phyloP scores from a whole-genome alignment of 768 basidiomycete genomes.

The Tricholomella constricta region DNA sequence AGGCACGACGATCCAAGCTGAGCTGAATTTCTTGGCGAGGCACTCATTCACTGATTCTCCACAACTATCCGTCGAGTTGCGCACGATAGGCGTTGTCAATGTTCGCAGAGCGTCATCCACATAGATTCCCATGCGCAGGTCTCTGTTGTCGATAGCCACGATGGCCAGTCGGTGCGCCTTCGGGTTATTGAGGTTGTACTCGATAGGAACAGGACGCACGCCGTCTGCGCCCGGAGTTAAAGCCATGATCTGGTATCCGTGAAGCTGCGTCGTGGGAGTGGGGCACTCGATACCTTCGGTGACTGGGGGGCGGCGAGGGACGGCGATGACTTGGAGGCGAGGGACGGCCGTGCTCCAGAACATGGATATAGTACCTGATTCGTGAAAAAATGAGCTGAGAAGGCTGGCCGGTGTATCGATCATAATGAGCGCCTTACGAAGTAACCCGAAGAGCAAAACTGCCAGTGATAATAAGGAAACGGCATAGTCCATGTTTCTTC shows the following conservation, averaged over 20 bases:
- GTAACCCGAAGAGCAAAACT: constrained; percentile 1
- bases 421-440: constrained; percentile 8
- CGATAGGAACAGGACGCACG: constrained; percentile 16
- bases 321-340: too few species aligned
- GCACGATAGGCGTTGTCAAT: constrained; percentile 14
- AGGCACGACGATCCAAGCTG: constrained; percentile 18
- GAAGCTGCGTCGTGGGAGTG: constrained; percentile 9
- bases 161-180: constrained; percentile 19
- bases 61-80: constrained; percentile 19
- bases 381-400: too few species aligned
- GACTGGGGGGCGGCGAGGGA: neutral
- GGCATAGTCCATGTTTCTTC: constrained; percentile 1
- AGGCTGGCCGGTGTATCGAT: too few species aligned
- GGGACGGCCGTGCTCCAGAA: too few species aligned
- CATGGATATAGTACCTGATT: too few species aligned
- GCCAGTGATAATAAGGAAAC: neutral
- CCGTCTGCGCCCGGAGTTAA: constrained; percentile 19
- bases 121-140: constrained; percentile 21
- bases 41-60: constrained; percentile 18
- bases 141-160: constrained; percentile 21
- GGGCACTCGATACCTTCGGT: constrained; percentile 3
- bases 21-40: constrained; percentile 17
- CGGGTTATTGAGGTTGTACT: constrained; percentile 20
- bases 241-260: constrained; percentile 13
- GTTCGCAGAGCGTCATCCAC: constrained; percentile 19